Evolutionary conservation across 768 basidiomycete genomes (phyloP), one percentile per base, ranked within the genome.

Genomic region (Suillus luteus): DNA sequence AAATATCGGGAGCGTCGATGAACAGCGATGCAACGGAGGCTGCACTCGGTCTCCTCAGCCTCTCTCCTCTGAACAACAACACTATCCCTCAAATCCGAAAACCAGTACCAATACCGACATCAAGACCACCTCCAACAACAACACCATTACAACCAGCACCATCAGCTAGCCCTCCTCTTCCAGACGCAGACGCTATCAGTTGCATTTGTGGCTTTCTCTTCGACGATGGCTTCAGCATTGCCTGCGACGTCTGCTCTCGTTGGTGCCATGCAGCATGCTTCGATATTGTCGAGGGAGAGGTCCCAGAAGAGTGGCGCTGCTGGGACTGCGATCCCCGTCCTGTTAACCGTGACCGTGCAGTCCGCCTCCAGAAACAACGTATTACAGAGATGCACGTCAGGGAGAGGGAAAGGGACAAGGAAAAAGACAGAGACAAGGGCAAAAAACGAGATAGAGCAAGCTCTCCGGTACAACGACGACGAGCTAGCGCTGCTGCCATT

Each of bases 251-350:
- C 57, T 96, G 94, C 72, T 83, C 82, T 24, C 83, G 89, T 44
- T 95, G 94, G 93, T 90, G 89, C 68, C 94, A 96, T 76, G 87
- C 85, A 8, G 87, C 85, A 9, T 95, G 95, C 76, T 91, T 90
- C 67, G 84, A 80, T 55, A 87, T 91, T 65, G 76, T 79, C 14
- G 76, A 82, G 60, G 83, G 80, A 5, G 68, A 76, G 51, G 88
- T 91, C 0, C 90, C 91, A 1, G 92, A 94, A 55, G 84, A 88
- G 62, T 95, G 91, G 81, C 75, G 77, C 27, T 97, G 94, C 75
- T 91, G 91, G 83, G 70, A 80, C 6, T 93, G 92, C 70, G 76
- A 81, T 62, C 83, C 87, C 5, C 52, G 68, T 15, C 31, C 73
- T n/a, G 69, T 54, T 0, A 82, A 86, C 67, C 76, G 75, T 59